Evolutionary conservation across 108 stramenopile species (phyloP).

Genomic region (Conticribra guillardii): DNA sequence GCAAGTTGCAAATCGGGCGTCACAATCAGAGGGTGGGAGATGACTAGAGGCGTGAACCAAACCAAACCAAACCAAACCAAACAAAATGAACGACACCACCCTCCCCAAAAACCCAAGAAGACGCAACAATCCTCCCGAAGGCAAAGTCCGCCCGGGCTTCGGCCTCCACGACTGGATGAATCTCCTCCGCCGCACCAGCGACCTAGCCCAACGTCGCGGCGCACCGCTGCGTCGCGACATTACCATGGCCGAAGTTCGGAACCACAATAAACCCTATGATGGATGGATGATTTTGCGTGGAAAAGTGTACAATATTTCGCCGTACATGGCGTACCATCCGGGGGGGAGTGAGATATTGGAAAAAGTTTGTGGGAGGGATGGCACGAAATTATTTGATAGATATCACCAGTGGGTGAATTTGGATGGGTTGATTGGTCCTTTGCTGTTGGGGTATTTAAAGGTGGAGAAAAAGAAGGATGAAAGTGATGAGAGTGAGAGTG

Average conservation of each 20-base stretch:
- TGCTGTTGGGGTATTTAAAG: constrained; percentile 55
- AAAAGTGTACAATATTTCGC: constrained; percentile 92
- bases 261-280: constrained; percentile 78
- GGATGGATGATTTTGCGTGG: constrained; percentile 89
- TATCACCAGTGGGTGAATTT: constrained; percentile 91
- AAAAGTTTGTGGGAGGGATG: constrained; percentile 78
- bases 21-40: too few relatives aligned
- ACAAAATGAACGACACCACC: constrained; percentile 53
- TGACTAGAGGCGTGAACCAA: too few relatives aligned
- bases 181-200: constrained; percentile 54
- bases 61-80: too few relatives aligned
- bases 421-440: constrained; percentile 62
- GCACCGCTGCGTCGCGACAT: constrained; percentile 67
- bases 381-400: constrained; percentile 88
- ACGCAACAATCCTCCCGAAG: constrained; percentile 1
- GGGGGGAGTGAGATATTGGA: constrained; percentile 87
- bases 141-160: constrained; percentile 63
- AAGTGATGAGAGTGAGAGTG: background rate
- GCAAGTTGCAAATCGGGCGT: too few relatives aligned
- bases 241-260: constrained; percentile 60
- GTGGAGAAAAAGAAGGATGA: constrained; percentile 6
- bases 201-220: constrained; percentile 73
- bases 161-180: constrained; percentile 85
- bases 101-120: constrained; percentile 15
- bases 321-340: constrained; percentile 96